Evolutionary conservation across 169 alveolate species (phyloP).

Genomic region (Plasmodium vivax): DNA sequence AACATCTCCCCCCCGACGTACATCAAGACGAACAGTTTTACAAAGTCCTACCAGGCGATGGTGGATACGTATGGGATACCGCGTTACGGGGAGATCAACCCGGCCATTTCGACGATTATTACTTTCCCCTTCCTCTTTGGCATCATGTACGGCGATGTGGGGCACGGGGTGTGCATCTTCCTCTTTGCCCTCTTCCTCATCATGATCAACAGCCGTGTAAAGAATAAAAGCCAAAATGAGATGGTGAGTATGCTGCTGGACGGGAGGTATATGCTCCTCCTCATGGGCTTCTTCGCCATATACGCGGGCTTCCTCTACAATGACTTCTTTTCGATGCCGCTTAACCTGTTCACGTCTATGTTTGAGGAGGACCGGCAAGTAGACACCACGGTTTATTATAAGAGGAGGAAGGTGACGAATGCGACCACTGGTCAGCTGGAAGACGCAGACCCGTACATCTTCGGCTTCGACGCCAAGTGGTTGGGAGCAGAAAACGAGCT

Average conservation of each 20-base stretch:
- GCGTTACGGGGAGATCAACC: slow-evolving; percentile 97
- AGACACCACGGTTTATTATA: slow-evolving; percentile 17
- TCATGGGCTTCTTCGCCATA: slow-evolving; percentile 96
- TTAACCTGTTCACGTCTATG: slow-evolving; percentile 93
- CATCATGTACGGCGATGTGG: slow-evolving; percentile 99
- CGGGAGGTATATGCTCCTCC: slow-evolving; percentile 93
- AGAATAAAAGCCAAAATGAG: slow-evolving; percentile 82
- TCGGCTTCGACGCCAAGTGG: slow-evolving; percentile 99
- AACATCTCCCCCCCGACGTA: slow-evolving; percentile 95
- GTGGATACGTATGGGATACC: slow-evolving; percentile 99
- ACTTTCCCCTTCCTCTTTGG: slow-evolving; percentile 99
- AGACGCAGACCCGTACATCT: slow-evolving; percentile 90
- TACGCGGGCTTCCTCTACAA: slow-evolving; percentile 97
- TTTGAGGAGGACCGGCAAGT: slow-evolving; percentile 82
- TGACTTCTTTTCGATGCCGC: slow-evolving; percentile 97
- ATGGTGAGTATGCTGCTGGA: slow-evolving; percentile 80
- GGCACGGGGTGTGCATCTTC: slow-evolving; percentile 96
- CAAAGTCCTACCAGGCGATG: slow-evolving; percentile 93
- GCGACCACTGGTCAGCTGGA: slow-evolving; percentile 44
- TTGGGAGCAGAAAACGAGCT: slow-evolving; percentile 96
- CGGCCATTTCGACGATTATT: slow-evolving; percentile 96
- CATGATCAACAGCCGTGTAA: slow-evolving; percentile 78
- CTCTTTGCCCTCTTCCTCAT: slow-evolving; percentile 88
- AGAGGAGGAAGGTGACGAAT: slow-evolving; percentile 46
- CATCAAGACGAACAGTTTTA: slow-evolving; percentile 93